A percentile compares a stretch with the other conserved stretches of the same genome.
Conservation (phyloP, 306 rosid species). For the Glycine tomentella region DNA sequence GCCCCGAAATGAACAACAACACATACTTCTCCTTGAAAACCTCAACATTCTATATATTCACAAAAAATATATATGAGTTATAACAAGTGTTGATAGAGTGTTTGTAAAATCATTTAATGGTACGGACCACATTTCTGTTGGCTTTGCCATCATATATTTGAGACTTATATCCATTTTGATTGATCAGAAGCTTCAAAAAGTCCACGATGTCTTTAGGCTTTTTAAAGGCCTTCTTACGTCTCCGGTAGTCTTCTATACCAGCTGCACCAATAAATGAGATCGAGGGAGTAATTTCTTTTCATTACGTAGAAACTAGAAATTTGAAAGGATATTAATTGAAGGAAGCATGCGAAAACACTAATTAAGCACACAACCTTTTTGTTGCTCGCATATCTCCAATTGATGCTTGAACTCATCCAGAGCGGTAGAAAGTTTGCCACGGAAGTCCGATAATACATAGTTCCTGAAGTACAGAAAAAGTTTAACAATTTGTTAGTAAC, state of each 20-base stretch:
- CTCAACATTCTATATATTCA: constrained; percentile 8
- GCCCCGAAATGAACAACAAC: constrained; percentile 12
- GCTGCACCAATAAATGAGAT: not conserved
- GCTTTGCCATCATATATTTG: constrained; percentile 16
- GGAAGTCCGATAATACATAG: not conserved
- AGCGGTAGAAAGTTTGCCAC: constrained; percentile 18
- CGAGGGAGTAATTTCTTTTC: too few species aligned
- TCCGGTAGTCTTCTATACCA: not conserved
- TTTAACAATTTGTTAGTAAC: too few species aligned
- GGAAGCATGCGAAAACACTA: not conserved
- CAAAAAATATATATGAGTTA: too few species aligned
- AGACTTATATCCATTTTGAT: not conserved
- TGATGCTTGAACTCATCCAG: not conserved
- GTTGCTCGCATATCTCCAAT: not conserved
- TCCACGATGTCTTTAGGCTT: constrained; percentile 37
- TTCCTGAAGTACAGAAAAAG: not conserved
- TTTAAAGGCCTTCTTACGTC: constrained; percentile 4
- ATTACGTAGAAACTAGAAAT: too few species aligned
- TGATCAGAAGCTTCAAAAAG: constrained; percentile 19
- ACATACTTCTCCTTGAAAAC: constrained; percentile 27
- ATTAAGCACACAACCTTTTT: constrained; percentile 25
- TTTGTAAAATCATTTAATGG: too few species aligned
- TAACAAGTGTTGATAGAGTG: too few species aligned
- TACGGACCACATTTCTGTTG: not conserved
- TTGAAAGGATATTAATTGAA: too few species aligned